Evolutionary conservation across 2,329 filamentous ascomycete genomes (phyloP), one percentile per base, ranked within the genome.

Genomic region (Colletotrichum sp.): DNA sequence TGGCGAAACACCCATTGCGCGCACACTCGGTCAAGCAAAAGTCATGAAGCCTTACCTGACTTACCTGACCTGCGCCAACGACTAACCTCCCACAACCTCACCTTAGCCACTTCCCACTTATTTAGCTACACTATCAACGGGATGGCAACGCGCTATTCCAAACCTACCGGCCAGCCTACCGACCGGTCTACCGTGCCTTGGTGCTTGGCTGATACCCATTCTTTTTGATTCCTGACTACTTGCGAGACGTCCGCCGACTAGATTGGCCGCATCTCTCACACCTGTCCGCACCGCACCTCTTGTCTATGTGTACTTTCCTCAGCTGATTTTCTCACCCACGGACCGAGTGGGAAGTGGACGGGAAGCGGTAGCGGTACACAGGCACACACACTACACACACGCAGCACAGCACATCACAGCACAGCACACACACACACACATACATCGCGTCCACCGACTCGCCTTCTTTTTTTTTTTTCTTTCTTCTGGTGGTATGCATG

Each of bases 121-220:
- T 65, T 55, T 73, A 59, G 70, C 59, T 65, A 59, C 48, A 34
- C 39, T 68, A 68, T 73, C 64, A 73, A 74, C 70, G 74, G 74
- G 74, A 76, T 69, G 70, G 70, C 74, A 52, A 72, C 30, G 39
- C 63, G 26, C 69, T 68, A 75, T 65, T n/a, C 70, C 32, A 48
- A 60, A 65, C 71, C 64, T 68, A 39, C 70, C 48, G 64, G 64
- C 16, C 28, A 63, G 30, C 22, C 62, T 44, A 63, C 69, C 30
- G 62, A 63, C 68, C 30, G 26, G 60, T 24, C 63, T 67, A 32
- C 57, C 59, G 59, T 55, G 65, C 70, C 71, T 55, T 48, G 60
- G 22, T 30, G 18, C 15, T 48, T 48, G 32, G 44, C 64, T 66
- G 26, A 68, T 52, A 48, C 34, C 22, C 32, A 30, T 60, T 68